These are phyloP conservation scores for Halophytophthora polymorphica DNA, from an alignment of 352 stramenopile genomes.

Conservation along the genomic window DNA sequence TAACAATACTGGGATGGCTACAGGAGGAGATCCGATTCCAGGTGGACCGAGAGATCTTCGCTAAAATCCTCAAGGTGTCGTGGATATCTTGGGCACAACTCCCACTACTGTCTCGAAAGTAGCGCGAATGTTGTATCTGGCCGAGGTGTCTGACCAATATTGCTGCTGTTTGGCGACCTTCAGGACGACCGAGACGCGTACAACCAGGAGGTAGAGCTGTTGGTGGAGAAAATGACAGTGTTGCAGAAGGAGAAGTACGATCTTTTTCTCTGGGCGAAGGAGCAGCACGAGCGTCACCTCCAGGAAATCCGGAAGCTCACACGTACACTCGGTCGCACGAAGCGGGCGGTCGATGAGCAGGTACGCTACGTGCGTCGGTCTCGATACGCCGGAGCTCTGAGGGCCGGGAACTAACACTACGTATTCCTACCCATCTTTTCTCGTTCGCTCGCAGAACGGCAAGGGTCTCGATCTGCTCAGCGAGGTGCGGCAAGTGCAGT, in stretches of 20 bases:
- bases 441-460: slow-evolving; percentile 19
- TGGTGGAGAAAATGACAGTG: slow-evolving; percentile 63
- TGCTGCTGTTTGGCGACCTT: too few species aligned
- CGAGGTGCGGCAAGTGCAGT: slow-evolving; percentile 37
- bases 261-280: slow-evolving; percentile 62
- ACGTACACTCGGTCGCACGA: slow-evolving; percentile 49
- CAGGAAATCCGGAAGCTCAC: slow-evolving; percentile 86
- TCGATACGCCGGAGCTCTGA: too few species aligned
- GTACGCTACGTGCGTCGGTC: slow-evolving; percentile 10
- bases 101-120: background rate
- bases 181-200: slow-evolving; percentile 77
- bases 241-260: slow-evolving; percentile 75
- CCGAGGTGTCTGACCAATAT: too few species aligned
- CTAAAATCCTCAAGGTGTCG: slow-evolving; percentile 73
- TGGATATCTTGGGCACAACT: background rate
- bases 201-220: slow-evolving; percentile 65
- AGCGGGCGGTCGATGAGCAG: slow-evolving; percentile 65
- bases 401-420: too few species aligned
- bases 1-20: background rate
- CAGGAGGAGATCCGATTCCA: slow-evolving; percentile 78
- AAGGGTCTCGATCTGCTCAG: slow-evolving; percentile 41
- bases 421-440: background rate
- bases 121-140: background rate
- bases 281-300: slow-evolving; percentile 69
- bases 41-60: slow-evolving; percentile 83